A percentile compares a stretch with the other conserved stretches of the same genome.
Conservation (phyloP, 2,329 filamentous ascomycete species). For the Sarocladium oryzae region DNA sequence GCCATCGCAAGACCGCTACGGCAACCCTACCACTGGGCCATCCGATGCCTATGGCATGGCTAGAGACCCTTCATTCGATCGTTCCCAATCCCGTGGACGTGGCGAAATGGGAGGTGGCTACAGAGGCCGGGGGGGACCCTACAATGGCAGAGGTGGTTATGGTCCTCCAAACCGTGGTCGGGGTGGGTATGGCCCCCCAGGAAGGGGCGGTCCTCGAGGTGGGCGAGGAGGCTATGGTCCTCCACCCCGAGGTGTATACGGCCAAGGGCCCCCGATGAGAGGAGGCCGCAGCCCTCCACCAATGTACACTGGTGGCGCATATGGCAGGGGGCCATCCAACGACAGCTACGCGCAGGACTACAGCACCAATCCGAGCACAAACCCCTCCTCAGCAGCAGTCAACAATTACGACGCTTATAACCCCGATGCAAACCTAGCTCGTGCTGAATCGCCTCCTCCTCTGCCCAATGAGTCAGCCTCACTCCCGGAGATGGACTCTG, state of each 20-base stretch:
- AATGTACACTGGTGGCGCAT: conserved; percentile 1
- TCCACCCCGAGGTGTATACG: conserved; percentile 25
- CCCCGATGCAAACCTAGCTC: conserved; percentile 40
- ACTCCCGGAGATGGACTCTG: conserved; percentile 65
- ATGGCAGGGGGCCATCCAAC: conserved; percentile 11
- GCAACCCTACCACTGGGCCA: conserved; percentile 45
- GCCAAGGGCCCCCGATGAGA: conserved; percentile 19
- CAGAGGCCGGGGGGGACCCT: conserved; percentile 39
- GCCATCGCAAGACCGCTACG: conserved; percentile 56
- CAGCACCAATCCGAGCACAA: conserved; percentile 20
- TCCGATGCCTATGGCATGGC: conserved; percentile 41
- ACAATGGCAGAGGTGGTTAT: conserved; percentile 42
- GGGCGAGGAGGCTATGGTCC: conserved; percentile 27
- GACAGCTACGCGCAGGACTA: conserved; percentile 23
- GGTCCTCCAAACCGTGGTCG: conserved; percentile 33
- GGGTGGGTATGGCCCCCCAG: conserved; percentile 37
- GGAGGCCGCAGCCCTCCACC: conserved; percentile 28
- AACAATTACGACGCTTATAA: conserved; percentile 36
- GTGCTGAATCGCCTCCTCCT: conserved; percentile 60
- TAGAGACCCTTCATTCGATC: conserved; percentile 40
- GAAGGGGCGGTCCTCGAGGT: conserved; percentile 32
- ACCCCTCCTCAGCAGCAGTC: conserved; percentile 27
- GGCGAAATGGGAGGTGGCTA: conserved; percentile 37
- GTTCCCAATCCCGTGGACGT: conserved; percentile 47
- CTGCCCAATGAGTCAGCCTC: conserved; percentile 27